Base-by-base conservation (phyloP, 176 grass and related monocot genomes). In the Carex kokanica region DNA sequence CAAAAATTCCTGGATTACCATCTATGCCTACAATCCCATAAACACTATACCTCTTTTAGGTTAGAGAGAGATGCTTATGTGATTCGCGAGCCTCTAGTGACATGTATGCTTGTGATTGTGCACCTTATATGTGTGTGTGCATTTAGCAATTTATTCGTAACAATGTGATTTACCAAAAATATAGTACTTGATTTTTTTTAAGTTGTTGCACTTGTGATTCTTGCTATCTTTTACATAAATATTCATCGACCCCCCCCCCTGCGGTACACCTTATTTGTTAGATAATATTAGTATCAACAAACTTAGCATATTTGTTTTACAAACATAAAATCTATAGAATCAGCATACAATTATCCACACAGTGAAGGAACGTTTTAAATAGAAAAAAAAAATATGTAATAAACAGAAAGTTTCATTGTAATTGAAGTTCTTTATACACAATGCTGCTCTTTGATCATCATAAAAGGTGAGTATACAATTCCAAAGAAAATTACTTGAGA, bases 1-100 rank as follows among this genome's bases (percentile, higher is more conserved):
- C 88, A 27, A 83, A 83, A 54, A 88, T 92, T 14, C 64, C 64
- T 68, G 64, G 15, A 58, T 60, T 60, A 12, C 32, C 77, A 32
- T 56, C 17, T 8, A 34, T 43, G 8, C 69, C 41, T 51, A 24
- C 41, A 47, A 8, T 49, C 3, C 69, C 69, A 78, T 78, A 77
- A 78, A 32, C 8, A 78, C 43, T 56, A 34, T 31, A 78, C 51
- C 51, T 55, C 25, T 78, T 29, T 29, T 56, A 55, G 73, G 24
- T 78, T 78, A 32, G 73, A 55, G 24, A 75, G 12, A 78, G 51
- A 56, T 55, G 47, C 15, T 78, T 17, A 11, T 31, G 15, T 56
- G 73, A 56, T 32, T 56, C 55, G 4, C 24, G 24, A 17, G 6
- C 7, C 20, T 55, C 51, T 32, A 15, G 8, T n/a, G 24, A 25